Evolutionary conservation across 495 filamentous ascomycete genomes (phyloP), one percentile per base, ranked within the genome.

Genomic region (Tuber borchii): DNA sequence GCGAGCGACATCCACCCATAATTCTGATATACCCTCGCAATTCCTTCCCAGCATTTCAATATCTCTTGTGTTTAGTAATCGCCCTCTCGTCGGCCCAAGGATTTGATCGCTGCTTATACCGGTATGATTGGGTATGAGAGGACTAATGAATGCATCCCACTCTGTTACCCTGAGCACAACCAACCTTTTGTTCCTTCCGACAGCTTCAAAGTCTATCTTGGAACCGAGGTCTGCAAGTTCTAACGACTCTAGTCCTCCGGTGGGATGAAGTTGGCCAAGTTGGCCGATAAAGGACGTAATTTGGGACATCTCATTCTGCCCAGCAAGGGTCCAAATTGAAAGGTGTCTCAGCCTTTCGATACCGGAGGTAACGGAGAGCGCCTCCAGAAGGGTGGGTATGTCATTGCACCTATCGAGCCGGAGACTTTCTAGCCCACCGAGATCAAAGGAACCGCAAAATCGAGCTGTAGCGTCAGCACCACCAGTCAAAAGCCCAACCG

Each of bases 51-150:
- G 40, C 34, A 20, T 37, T 20, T 46, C 34, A 19, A 71, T 70
- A 37, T 75, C 74, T 71, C 71, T 70, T 75, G 45, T 45, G 31
- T 69, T 71, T 42, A 69, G 65, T 40, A 75, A 51, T 40, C 69
- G 40, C 70, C 69, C 69, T 17, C 44, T 61, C 7, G 31, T 37
- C 70, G 19, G 37, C 37, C 31, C 34, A 31, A 71, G n/a, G 56
- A 65, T 34, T 40, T 31, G 34, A 37, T 12, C 56, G 9, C 31
- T 16, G 31, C 34, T 34, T 20, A 39, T 61, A n/a, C n/a, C n/a
- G n/a, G n/a, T n/a, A 40, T 65, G 74, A 31, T 31, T 71, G n/a
- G 37, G 34, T 61, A 42, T 19, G 51, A 20, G 45, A 42, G 44
- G 43, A 42, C 7, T 34, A 26, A 65, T 65, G 14, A 65, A 65